Evolutionary conservation across 1,284 basidiomycete species (phyloP).

Genomic region (Xanthoconium separans): DNA sequence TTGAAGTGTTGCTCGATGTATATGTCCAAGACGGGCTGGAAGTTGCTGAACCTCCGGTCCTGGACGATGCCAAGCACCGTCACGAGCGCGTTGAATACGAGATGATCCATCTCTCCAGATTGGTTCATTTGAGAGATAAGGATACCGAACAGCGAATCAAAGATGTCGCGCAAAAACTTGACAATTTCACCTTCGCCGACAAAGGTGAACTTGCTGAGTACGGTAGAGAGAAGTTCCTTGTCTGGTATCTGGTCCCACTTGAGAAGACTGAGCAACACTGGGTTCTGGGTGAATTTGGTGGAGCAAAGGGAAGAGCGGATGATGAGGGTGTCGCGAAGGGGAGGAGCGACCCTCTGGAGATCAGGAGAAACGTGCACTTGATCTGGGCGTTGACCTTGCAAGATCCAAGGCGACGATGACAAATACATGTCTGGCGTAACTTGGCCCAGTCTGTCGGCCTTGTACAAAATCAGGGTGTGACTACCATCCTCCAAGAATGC

Average conservation of each 20-base stretch:
- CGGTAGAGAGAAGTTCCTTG: slow-evolving; percentile 65
- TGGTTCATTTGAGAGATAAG: slow-evolving; percentile 76
- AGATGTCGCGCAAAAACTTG: slow-evolving; percentile 91
- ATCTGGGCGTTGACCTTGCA: slow-evolving; percentile 55
- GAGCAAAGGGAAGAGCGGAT: slow-evolving; percentile 92
- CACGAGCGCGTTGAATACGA: slow-evolving; percentile 90
- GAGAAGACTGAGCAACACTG: slow-evolving; percentile 79
- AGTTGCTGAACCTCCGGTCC: slow-evolving; percentile 95
- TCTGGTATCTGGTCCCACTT: slow-evolving; percentile 80
- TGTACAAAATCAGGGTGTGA: slow-evolving; percentile 83
- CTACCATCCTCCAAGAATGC: slow-evolving; percentile 91
- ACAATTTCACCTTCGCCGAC: slow-evolving; percentile 93
- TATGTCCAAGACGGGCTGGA: slow-evolving; percentile 89
- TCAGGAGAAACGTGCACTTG: slow-evolving; percentile 61
- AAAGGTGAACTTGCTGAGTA: slow-evolving; percentile 87
- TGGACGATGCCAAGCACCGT: slow-evolving; percentile 89
- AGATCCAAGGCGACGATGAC: slow-evolving; percentile 58
- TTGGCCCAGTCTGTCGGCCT: slow-evolving; percentile 66
- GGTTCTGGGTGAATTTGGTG: slow-evolving; percentile 90
- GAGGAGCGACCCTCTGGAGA: slow-evolving; percentile 63
- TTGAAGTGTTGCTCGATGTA: slow-evolving; percentile 92
- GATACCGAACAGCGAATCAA: slow-evolving; percentile 92
- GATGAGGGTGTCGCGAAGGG: slow-evolving; percentile 76
- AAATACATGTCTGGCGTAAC: slow-evolving; percentile 70
- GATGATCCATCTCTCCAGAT: slow-evolving; percentile 76